Evolutionary conservation across 1,284 basidiomycete species (phyloP).

Genomic region (Paramarasmius palmivorus): DNA sequence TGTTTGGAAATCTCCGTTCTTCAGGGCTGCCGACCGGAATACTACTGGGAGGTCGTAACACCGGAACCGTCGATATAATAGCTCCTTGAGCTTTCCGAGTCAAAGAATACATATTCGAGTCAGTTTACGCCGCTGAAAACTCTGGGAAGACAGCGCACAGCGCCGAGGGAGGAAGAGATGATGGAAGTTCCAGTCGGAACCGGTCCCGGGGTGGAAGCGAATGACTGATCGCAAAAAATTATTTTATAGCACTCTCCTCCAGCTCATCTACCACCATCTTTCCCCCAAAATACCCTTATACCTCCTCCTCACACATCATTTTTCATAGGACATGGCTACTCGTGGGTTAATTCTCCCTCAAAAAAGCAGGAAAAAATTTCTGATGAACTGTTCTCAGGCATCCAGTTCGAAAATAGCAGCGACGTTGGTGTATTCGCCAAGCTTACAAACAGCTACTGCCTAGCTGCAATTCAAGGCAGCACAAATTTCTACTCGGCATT

Average conservation of each 20-base stretch:
- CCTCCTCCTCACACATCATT: not conserved
- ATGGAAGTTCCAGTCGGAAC: no score
- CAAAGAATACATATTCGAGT: no score
- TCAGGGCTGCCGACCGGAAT: no score
- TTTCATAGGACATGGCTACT: conserved; percentile 11
- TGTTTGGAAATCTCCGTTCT: no score
- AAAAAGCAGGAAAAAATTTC: not conserved
- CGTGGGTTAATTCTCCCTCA: conserved; percentile 6
- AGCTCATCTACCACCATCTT: not conserved
- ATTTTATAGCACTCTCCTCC: not conserved
- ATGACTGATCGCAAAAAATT: no score
- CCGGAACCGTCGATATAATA: no score
- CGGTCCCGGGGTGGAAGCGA: no score
- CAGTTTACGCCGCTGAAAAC: no score
- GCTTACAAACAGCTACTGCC: conserved; percentile 95
- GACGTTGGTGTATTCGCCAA: conserved; percentile 95
- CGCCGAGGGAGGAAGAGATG: no score
- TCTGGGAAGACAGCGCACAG: no score
- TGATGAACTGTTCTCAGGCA: conserved; percentile 47
- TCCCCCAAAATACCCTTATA: not conserved
- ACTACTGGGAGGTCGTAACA: no score
- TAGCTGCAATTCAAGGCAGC: conserved; percentile 90
- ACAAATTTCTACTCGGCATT: conserved; percentile 99
- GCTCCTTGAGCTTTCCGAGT: no score
- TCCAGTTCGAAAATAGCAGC: conserved; percentile 96